A percentile compares a stretch with the other conserved stretches of the same genome.
These are phyloP conservation scores for Colletotrichum musae DNA, from an alignment of 2,329 filamentous ascomycete genomes.

Conservation along the genomic window DNA sequence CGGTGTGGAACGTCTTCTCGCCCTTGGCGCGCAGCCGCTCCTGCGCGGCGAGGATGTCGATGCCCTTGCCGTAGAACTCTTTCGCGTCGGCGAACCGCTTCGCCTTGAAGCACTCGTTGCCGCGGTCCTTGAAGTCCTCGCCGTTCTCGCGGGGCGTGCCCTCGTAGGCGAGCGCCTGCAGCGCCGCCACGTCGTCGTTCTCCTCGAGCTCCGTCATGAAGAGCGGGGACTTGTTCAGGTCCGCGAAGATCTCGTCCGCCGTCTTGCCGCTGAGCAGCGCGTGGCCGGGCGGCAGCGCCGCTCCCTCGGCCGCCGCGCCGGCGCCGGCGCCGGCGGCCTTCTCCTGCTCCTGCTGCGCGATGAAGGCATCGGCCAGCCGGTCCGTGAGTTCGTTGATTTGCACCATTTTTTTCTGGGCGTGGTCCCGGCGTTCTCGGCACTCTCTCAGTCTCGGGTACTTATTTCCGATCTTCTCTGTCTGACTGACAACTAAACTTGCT, in stretches of 20 bases:
- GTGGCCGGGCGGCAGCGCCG: conserved; percentile 63
- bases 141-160: conserved; percentile 89
- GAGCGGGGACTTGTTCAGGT: conserved; percentile 78
- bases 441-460: no score
- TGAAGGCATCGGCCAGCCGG: conserved; percentile 55
- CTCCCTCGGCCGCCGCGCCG: conserved; percentile 51
- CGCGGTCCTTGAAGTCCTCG: conserved; percentile 88
- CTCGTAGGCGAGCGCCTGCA: conserved; percentile 93
- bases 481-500: no score
- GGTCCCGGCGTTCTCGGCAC: neutral
- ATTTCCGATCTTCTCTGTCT: no score
- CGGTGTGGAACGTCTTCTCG: conserved; percentile 42
- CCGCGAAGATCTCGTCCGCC: conserved; percentile 68
- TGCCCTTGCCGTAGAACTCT: conserved; percentile 93
- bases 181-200: conserved; percentile 86
- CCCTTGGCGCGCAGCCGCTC: conserved; percentile 67
- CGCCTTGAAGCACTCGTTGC: conserved; percentile 87
- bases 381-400: conserved; percentile 60
- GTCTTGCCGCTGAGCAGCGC: conserved; percentile 58
- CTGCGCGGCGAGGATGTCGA: conserved; percentile 78
- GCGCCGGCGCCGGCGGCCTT: conserved; percentile 25
- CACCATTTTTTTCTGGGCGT: conserved; percentile 3
- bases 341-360: conserved; percentile 27
- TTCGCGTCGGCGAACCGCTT: conserved; percentile 85
- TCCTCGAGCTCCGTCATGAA: conserved; percentile 97